These are phyloP conservation scores for Suillus brevipes DNA, from an alignment of 768 basidiomycete genomes.

Conservation along the genomic window DNA sequence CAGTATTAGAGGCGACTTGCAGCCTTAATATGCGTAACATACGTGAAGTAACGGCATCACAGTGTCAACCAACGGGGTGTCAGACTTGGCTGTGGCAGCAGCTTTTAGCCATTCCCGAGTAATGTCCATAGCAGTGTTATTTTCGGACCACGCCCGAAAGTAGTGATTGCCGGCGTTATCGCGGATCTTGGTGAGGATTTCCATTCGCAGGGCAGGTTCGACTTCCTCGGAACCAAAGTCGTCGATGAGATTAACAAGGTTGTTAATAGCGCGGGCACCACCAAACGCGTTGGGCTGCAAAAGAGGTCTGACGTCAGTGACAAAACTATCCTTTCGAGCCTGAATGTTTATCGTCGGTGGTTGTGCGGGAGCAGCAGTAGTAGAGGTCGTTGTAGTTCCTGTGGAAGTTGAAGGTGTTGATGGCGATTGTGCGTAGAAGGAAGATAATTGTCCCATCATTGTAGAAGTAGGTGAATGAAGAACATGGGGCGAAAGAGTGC, in stretches of 20 bases:
- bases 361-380: conserved; percentile 26
- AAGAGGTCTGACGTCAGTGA: conserved; percentile 51
- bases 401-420: conserved; percentile 27
- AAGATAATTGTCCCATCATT: conserved; percentile 35
- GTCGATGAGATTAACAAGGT: conserved; percentile 57
- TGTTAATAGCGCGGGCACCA: conserved; percentile 65
- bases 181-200: conserved; percentile 78
- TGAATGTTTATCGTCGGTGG: conserved; percentile 43
- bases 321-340: conserved; percentile 57
- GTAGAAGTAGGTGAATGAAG: conserved; percentile 56
- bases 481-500: conserved; percentile 69
- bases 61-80: conserved; percentile 62
- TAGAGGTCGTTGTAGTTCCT: conserved; percentile 19
- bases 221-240: conserved; percentile 66
- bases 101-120: conserved; percentile 82
- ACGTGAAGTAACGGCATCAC: conserved; percentile 88
- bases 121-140: conserved; percentile 70
- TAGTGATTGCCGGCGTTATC: conserved; percentile 86
- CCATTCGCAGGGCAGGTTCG: conserved; percentile 62
- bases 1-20: conserved; percentile 19
- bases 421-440: conserved; percentile 35
- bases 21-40: conserved; percentile 38
- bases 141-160: conserved; percentile 84
- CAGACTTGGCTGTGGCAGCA: conserved; percentile 56
- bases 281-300: conserved; percentile 61